Evolutionary conservation across 805 yeast species (phyloP).

Genomic region (Wickerhamiella slavikovae): DNA sequence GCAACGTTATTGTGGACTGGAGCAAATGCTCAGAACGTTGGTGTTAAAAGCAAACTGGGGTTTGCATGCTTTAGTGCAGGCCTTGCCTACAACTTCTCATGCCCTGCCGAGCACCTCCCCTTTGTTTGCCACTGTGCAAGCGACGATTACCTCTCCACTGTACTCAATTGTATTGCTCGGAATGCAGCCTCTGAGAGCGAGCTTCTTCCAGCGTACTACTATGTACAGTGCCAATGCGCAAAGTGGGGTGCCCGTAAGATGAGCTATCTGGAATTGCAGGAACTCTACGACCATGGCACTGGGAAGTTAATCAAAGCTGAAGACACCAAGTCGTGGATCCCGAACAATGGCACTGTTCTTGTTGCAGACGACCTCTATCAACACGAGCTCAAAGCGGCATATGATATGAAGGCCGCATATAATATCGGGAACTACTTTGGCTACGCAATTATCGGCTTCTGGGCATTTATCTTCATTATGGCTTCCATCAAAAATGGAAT

Average conservation of each 20-base stretch:
- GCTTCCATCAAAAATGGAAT: conserved; percentile 6
- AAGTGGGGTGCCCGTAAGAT: conserved; percentile 13
- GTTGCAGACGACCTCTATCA: conserved; percentile 6
- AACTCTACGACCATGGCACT: conserved; percentile 9
- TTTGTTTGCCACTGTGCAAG: conserved; percentile 13
- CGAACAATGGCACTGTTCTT: conserved; percentile 6
- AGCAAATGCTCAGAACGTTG: conserved; percentile 14
- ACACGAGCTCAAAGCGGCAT: conserved; percentile 10
- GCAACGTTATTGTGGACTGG: too few species aligned
- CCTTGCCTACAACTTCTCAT: conserved; percentile 14
- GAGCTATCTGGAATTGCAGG: conserved; percentile 10
- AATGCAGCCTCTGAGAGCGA: conserved; percentile 11
- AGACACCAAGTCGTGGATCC: neutral
- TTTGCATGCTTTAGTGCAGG: conserved; percentile 18
- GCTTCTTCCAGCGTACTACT: conserved; percentile 11
- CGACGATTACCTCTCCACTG: conserved; percentile 15
- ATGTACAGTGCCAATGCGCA: conserved; percentile 13
- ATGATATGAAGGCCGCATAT: conserved; percentile 14
- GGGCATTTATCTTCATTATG: conserved; percentile 13
- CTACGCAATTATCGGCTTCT: conserved; percentile 14
- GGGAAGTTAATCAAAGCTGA: neutral
- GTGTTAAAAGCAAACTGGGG: conserved; percentile 15
- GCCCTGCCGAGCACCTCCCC: conserved; percentile 11
- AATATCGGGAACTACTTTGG: conserved; percentile 15
- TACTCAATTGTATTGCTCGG: conserved; percentile 12